Evolutionary conservation across 2,329 filamentous ascomycete species (phyloP), one percentile per base, ranked within the genome.

Genomic region (Rutstroemia sp.): DNA sequence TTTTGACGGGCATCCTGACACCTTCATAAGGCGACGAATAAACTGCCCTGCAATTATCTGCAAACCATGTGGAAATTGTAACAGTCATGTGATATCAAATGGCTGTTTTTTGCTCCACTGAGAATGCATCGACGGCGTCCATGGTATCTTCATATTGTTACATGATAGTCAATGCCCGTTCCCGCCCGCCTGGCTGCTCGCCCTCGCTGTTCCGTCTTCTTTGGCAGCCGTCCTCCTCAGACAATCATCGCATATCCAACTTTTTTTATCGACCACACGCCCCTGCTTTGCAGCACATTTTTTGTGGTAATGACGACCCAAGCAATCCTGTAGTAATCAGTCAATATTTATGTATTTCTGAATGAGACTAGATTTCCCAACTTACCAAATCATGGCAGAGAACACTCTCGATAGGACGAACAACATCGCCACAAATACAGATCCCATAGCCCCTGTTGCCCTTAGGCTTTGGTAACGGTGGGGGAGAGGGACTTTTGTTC

Each of bases 381-480:
- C 8, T 48, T 44, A 7, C 59, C 58, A 42, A n/a, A 42, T 42
- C n/a, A 19, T 42, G 39, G 34, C 66, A 68, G 4, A 63, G 25
- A 17, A 65, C 58, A 25, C 58, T 52, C 27, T 62, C 49, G 9
- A 57, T 46, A 38, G 54, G 39, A n/a, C 54, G 47, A n/a, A 60
- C 57, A 25, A 17, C 39, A 25, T 57, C 47, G 16, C 63, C 61
- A 51, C 65, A 67, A 5, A 60, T 48, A 42, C 65, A 67, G 45
- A 53, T 57, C 19, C 57, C 19, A 14, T 54, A 21, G 16, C 58
- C 58, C 17, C 63, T 52, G 30, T 60, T 21, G 8, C 21, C 12
- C 42, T 46, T 46, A 2, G 19, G n/a, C 7, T 46, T 46, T 9
- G 9, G 30, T 34, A 34, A 10, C 30, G 30, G 30, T 10, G 42